Evolutionary conservation across 1,139 yeast genomes (phyloP), one percentile per base, ranked within the genome.

Genomic region (Hyphopichia pseudoburtonii): DNA sequence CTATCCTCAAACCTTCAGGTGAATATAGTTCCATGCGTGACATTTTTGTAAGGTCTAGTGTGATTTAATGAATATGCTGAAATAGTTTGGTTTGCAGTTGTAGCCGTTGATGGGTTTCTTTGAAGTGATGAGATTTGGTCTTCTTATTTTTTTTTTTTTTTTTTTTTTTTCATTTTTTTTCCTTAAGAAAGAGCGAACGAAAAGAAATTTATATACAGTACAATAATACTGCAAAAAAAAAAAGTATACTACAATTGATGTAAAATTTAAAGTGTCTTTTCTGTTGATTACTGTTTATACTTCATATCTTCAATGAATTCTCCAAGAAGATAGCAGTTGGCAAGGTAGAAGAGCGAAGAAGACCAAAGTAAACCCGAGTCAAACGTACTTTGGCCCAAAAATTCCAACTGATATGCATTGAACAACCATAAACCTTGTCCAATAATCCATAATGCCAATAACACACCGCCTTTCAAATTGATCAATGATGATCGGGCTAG

Each of bases 1-100:
- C 97, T 10, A 85, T 70, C 48, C 97, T 73, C 34, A 92, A 72
- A 4, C 97, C 98, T 60, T 90, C 97, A 2, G 96, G 96, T 0
- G 96, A 88, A 54, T 86, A 89, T 35, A 90, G 63, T 65, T 90
- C 98, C 59, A 81, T 68, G 41, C 86, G 69, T 30, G 84, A 78
- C 85, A 76, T 75, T 21, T 7, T 24, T 24, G 72, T 37, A 75
- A 21, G 9, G 23, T 21, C 10, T 10, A 21, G 9, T 21, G 23
- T 7, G 7, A 7, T 21, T 7, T 7, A 21, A 10, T 21, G 23
- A 21, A 7, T 7, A 21, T 21, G 23, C 9, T 21, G 23, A 21
- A 7, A 10, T 7, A n/a, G n/a, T n/a, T n/a, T n/a, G n/a, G n/a
- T n/a, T n/a, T n/a, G 17, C 29, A 21, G 22, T 12, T 17, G 17